phyloP scores from a whole-genome alignment of 208 protist species.

The Acanthamoeba castellanii region DNA sequence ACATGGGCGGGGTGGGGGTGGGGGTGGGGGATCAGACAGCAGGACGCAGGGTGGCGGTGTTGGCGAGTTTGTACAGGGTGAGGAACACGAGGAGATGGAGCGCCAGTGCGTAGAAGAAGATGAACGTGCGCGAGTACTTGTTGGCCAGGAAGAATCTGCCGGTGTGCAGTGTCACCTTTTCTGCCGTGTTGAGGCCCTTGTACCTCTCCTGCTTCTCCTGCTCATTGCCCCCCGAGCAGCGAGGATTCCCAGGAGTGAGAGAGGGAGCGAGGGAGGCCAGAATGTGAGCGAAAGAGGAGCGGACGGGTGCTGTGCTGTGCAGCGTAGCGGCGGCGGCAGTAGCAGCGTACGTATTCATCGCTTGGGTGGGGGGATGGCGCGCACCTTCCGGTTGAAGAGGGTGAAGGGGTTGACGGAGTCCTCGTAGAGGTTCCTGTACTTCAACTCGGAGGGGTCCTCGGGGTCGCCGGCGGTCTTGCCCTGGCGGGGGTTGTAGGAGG shows the following conservation, averaged over 20 bases:
- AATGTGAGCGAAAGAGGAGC: too few relatives aligned
- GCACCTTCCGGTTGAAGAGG: constrained; percentile 81
- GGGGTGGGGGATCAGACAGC: too few relatives aligned
- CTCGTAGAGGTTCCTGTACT: constrained; percentile 87
- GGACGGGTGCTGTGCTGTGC: too few relatives aligned
- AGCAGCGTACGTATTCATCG: too few relatives aligned
- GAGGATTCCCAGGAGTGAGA: neutral
- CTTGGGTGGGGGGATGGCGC: neutral
- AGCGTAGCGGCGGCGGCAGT: too few relatives aligned
- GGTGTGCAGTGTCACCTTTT: constrained; percentile 81
- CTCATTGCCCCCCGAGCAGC: neutral
- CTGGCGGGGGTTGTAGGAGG: constrained; percentile 79
- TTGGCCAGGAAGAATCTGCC: constrained; percentile 82
- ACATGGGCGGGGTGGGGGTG: too few relatives aligned
- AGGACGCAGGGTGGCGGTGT: neutral
- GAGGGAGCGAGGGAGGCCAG: neutral
- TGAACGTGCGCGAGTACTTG: constrained; percentile 83
- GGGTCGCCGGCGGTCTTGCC: neutral
- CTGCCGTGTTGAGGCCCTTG: constrained; percentile 85
- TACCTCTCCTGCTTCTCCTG: constrained; percentile 84
- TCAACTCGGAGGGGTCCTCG: constrained; percentile 77
- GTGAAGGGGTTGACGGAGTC: constrained; percentile 88
- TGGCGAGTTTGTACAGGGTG: constrained; percentile 82
- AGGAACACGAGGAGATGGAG: constrained; percentile 87
- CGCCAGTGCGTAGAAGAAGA: constrained; percentile 87